Evolutionary conservation across 2,329 filamentous ascomycete species (phyloP).

Genomic region (Colletotrichum noveboracense): DNA sequence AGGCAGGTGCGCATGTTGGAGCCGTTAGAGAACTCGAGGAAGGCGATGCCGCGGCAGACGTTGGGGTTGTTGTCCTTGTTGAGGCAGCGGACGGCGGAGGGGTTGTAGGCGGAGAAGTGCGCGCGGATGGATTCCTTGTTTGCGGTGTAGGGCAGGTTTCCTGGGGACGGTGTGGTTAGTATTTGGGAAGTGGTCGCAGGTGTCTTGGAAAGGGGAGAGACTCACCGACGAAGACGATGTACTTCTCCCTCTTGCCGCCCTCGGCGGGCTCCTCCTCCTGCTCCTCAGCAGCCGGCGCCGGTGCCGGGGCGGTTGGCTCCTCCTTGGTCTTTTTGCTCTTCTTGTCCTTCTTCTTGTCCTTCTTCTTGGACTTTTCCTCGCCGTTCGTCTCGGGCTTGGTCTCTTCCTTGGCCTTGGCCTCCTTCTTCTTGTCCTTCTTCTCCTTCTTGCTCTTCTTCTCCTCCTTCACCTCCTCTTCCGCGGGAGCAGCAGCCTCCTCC

Average conservation of each 20-base stretch:
- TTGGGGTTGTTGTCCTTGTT: conserved; percentile 67
- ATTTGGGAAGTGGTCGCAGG: not conserved
- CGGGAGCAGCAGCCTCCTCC: conserved; percentile 20
- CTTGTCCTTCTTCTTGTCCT: conserved; percentile 31
- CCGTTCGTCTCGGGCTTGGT: conserved; percentile 35
- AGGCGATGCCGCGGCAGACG: conserved; percentile 78
- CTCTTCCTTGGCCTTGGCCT: conserved; percentile 39
- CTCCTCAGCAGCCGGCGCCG: not conserved
- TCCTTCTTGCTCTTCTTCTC: conserved; percentile 28
- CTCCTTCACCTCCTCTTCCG: conserved; percentile 35
- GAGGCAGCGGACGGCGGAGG: conserved; percentile 74
- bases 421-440: conserved; percentile 25
- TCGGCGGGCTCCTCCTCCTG: conserved; percentile 9
- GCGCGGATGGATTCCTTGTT: conserved; percentile 71
- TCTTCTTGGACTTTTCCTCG: conserved; percentile 14
- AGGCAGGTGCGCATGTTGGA: conserved; percentile 93
- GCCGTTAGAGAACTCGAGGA: conserved; percentile 87
- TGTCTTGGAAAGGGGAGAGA: not conserved
- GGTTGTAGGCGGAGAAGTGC: conserved; percentile 81
- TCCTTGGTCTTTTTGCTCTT: conserved; percentile 42
- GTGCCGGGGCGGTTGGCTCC: conserved; percentile 22
- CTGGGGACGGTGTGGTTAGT: conserved; percentile 34
- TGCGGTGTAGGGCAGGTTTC: conserved; percentile 88
- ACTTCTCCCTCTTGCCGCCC: conserved; percentile 55
- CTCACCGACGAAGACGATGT: conserved; percentile 78